phyloP scores from a whole-genome alignment of 805 yeast genomes.

The Saccharomycopsis oosterbeekiorum region DNA sequence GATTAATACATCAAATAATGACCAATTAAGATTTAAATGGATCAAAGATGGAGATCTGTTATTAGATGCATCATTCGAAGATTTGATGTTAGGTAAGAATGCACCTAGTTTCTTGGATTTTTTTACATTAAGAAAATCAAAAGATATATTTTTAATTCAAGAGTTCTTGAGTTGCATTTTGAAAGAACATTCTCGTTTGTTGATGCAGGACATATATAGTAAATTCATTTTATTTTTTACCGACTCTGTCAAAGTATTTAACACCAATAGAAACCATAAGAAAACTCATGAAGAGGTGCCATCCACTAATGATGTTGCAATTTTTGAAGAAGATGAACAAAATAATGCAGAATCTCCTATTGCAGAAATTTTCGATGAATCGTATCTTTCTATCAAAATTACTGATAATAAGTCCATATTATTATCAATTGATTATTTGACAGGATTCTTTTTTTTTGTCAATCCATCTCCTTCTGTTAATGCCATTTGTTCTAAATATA shows the following conservation, averaged over 20 bases:
- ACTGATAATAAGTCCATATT: slow-evolving; percentile 8
- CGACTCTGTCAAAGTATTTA: background rate
- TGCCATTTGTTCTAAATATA: slow-evolving; percentile 13
- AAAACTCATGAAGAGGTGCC: background rate
- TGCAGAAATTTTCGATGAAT: slow-evolving; percentile 6
- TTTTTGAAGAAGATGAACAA: slow-evolving; percentile 3
- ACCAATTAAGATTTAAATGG: slow-evolving; percentile 14
- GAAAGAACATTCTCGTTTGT: slow-evolving; percentile 12
- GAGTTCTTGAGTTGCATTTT: slow-evolving; percentile 12
- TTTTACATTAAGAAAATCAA: background rate
- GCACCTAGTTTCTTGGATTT: background rate
- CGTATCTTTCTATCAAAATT: slow-evolving; percentile 6
- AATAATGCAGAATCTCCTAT: background rate
- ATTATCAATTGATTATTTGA: slow-evolving; percentile 15
- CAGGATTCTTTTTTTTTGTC: slow-evolving; percentile 13
- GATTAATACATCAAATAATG: background rate
- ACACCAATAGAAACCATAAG: background rate
- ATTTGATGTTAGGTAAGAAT: background rate
- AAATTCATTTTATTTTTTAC: background rate
- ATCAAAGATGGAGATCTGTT: slow-evolving; percentile 12
- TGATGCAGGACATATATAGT: slow-evolving; percentile 6
- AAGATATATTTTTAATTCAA: slow-evolving; percentile 10
- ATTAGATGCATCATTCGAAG: slow-evolving; percentile 6
- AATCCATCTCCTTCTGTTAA: slow-evolving; percentile 19
- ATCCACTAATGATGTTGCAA: background rate